These are phyloP conservation scores for Ascocoryne sarcoides DNA, from an alignment of 2,329 filamentous ascomycete species.

Conservation along the genomic window DNA sequence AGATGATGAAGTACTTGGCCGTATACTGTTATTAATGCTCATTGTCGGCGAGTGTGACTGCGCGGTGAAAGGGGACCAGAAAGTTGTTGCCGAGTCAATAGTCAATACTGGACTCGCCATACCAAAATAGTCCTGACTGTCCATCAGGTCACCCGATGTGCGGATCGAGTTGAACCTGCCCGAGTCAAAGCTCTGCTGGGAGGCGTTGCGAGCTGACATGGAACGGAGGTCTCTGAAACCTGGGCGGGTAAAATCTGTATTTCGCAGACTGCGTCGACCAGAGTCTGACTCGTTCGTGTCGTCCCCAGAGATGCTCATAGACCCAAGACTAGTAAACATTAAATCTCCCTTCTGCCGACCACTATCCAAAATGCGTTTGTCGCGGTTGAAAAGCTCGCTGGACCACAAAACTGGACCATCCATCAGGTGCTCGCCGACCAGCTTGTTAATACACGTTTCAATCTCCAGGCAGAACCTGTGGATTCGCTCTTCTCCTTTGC, in stretches of 20 bases:
- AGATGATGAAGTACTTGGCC: constrained; percentile 58
- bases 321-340: constrained; percentile 38
- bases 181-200: constrained; percentile 63
- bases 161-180: constrained; percentile 53
- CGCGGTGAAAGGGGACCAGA: constrained; percentile 80
- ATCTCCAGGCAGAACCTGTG: constrained; percentile 90
- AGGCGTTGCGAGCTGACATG: constrained; percentile 52
- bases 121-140: constrained; percentile 64
- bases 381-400: constrained; percentile 76
- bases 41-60: constrained; percentile 53
- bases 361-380: constrained; percentile 48
- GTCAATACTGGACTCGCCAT: constrained; percentile 58
- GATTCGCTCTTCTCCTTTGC: constrained; percentile 87
- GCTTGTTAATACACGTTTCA: constrained; percentile 73
- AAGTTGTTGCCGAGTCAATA: constrained; percentile 68
- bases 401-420: constrained; percentile 88
- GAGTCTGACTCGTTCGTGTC: constrained; percentile 27
- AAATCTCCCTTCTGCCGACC: constrained; percentile 40
- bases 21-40: constrained; percentile 50
- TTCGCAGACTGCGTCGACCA: constrained; percentile 28
- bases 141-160: constrained; percentile 52
- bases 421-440: constrained; percentile 75
- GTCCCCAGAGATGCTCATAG: constrained; percentile 39
- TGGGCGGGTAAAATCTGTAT: constrained; percentile 37
- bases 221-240: constrained; percentile 49